Percentiles rank a stretch among this genome's conserved stretches.
phyloP scores from a whole-genome alignment of 768 basidiomycete genomes.

The Hortiboletus campestris region DNA sequence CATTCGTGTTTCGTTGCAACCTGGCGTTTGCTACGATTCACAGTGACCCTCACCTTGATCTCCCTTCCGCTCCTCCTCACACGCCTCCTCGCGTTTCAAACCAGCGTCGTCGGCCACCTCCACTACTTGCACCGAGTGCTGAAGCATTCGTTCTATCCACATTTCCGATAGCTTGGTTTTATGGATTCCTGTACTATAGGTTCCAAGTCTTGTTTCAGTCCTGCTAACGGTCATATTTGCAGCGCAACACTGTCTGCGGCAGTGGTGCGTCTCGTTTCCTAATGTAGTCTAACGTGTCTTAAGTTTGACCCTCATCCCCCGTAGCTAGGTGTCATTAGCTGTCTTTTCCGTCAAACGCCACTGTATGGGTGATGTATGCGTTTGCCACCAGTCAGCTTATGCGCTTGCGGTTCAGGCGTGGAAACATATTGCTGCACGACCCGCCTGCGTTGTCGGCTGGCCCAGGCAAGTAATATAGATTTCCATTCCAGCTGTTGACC shows the following conservation, averaged over 20 bases:
- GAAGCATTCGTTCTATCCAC: conserved; percentile 65
- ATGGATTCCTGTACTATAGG: conserved; percentile 89
- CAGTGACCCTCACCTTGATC: conserved; percentile 64
- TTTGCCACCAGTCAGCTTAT: conserved; percentile 74
- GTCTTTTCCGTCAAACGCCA: conserved; percentile 89
- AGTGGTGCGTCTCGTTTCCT: conserved; percentile 51
- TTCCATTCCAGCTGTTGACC: not conserved
- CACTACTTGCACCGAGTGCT: conserved; percentile 50
- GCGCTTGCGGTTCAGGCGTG: conserved; percentile 63
- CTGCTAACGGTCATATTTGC: conserved; percentile 62
- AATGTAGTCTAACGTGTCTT: conserved; percentile 12
- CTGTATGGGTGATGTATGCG: conserved; percentile 89
- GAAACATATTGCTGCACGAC: conserved; percentile 57
- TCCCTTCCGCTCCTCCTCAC: conserved; percentile 64
- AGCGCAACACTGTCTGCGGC: conserved; percentile 58
- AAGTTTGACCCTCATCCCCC: conserved; percentile 20
- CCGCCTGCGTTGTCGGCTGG: conserved; percentile 64
- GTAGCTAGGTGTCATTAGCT: conserved; percentile 79
- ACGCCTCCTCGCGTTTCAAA: conserved; percentile 63
- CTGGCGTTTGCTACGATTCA: conserved; percentile 73
- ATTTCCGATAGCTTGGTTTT: conserved; percentile 91
- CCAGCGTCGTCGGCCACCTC: conserved; percentile 61
- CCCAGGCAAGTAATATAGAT: conserved; percentile 44
- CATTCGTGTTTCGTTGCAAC: conserved; percentile 75
- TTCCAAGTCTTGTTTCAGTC: conserved; percentile 74